These are phyloP conservation scores for Dendrocalamus sinicus DNA, from an alignment of 176 grass and related monocot genomes.

Conservation along the genomic window DNA sequence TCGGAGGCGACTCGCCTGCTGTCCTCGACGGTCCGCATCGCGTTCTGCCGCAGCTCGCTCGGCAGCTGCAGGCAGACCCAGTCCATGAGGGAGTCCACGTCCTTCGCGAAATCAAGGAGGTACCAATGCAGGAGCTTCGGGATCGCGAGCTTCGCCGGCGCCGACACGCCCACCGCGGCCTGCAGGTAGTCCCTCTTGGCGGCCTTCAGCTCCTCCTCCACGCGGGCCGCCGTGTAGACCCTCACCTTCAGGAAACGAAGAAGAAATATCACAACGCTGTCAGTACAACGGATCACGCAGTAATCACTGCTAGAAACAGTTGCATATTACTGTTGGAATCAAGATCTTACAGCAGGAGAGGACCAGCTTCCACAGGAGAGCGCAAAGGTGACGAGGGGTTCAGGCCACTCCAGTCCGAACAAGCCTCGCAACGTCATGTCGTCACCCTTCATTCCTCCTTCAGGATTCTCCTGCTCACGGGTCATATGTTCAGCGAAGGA, in stretches of 20 bases:
- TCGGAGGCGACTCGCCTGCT: conserved; percentile 31
- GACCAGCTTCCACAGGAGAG: conserved; percentile 97
- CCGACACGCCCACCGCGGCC: conserved; percentile 68
- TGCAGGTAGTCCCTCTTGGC: conserved; percentile 88
- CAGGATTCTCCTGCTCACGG: conserved; percentile 51
- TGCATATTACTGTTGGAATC: background rate
- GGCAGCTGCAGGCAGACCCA: conserved; percentile 97
- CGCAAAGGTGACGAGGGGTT: conserved; percentile 90
- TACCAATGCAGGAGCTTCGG: conserved; percentile 96
- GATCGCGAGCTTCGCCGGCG: conserved; percentile 65
- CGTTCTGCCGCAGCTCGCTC: conserved; percentile 45
- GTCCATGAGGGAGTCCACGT: conserved; percentile 96
- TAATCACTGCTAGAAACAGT: background rate
- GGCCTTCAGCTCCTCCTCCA: conserved; percentile 85
- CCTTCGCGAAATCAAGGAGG: conserved; percentile 86
- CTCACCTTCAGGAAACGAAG: conserved; percentile 59
- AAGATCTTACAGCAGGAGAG: conserved; percentile 80
- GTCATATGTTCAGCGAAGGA: conserved; percentile 8
- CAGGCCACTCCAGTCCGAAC: conserved; percentile 91
- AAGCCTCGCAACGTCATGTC: conserved; percentile 49
- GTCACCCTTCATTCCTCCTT: conserved; percentile 40
- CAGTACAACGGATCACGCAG: background rate
- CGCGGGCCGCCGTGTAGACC: conserved; percentile 75
- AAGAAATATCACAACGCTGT: background rate
- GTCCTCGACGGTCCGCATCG: conserved; percentile 60